Evolutionary conservation across 495 filamentous ascomycete genomes (phyloP).

Genomic region (Aspergillus baeticus): DNA sequence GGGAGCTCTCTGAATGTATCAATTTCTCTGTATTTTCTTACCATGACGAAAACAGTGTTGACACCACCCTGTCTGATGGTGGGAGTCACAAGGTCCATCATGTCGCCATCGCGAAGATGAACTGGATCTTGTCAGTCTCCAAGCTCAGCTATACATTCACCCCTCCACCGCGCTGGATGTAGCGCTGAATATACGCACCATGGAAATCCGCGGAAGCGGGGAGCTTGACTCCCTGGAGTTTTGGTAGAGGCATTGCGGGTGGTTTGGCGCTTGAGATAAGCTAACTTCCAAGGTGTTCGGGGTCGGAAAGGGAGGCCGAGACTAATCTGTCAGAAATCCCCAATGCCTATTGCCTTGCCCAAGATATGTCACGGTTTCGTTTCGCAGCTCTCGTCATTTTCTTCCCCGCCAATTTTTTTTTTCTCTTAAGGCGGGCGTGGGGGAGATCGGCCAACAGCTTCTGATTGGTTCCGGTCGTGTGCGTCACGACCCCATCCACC

Average conservation of each 20-base stretch:
- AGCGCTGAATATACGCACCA: conserved; percentile 42
- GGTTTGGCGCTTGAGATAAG: conserved; percentile 6
- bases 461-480: conserved; percentile 19
- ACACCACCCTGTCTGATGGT: conserved; percentile 70
- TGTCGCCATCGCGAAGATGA: conserved; percentile 74
- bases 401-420: conserved; percentile 27
- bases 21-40: conserved; percentile 27
- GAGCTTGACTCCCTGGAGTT: conserved; percentile 51
- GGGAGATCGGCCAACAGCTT: neutral
- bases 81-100: conserved; percentile 81
- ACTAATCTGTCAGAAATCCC: neutral
- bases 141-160: neutral
- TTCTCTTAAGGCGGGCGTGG: conserved; percentile 11
- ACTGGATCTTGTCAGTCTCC: conserved; percentile 22
- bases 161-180: neutral
- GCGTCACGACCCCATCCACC: neutral
- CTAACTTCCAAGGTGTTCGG: neutral
- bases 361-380: neutral
- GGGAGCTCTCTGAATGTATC: conserved; percentile 4
- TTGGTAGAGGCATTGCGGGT: conserved; percentile 37
- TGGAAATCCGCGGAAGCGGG: conserved; percentile 73
- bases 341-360: neutral
- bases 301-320: neutral
- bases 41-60: conserved; percentile 83
- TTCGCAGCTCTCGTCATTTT: neutral